Conservation (phyloP, 257 asterid species). For the Perilla frutescens region DNA sequence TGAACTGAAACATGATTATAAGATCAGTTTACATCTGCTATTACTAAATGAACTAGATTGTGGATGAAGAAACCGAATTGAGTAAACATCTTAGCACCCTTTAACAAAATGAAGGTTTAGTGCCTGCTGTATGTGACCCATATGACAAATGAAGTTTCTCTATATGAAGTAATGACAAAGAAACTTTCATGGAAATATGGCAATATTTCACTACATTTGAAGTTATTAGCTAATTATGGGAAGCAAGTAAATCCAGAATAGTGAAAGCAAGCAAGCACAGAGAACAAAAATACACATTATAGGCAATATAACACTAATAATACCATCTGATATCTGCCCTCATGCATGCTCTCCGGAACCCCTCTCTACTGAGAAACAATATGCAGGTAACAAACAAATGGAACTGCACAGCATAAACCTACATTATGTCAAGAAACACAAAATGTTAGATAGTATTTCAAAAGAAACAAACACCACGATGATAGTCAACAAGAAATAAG, state of each 20-base stretch:
- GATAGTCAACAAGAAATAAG: background rate
- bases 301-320: conserved; percentile 22
- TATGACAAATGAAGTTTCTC: conserved; percentile 21
- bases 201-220: background rate
- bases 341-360: conserved; percentile 84
- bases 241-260: conserved; percentile 9
- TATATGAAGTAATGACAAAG: background rate
- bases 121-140: conserved; percentile 10
- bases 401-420: conserved; percentile 93
- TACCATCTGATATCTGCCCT: conserved; percentile 87
- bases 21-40: conserved; percentile 4
- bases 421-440: conserved; percentile 43
- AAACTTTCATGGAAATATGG: background rate
- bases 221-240: background rate
- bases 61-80: background rate
- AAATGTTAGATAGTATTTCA: conserved; percentile 6
- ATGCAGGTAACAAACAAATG: conserved; percentile 88
- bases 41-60: conserved; percentile 5
- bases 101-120: background rate
- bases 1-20: conserved; percentile 12
- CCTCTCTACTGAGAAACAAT: conserved; percentile 94
- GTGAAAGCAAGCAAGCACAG: conserved; percentile 20
- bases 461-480: background rate
- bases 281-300: conserved; percentile 4
- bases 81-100: conserved; percentile 15